These are phyloP conservation scores for Osmanthus fragrans DNA, from an alignment of 257 asterid species.

Conservation along the genomic window DNA sequence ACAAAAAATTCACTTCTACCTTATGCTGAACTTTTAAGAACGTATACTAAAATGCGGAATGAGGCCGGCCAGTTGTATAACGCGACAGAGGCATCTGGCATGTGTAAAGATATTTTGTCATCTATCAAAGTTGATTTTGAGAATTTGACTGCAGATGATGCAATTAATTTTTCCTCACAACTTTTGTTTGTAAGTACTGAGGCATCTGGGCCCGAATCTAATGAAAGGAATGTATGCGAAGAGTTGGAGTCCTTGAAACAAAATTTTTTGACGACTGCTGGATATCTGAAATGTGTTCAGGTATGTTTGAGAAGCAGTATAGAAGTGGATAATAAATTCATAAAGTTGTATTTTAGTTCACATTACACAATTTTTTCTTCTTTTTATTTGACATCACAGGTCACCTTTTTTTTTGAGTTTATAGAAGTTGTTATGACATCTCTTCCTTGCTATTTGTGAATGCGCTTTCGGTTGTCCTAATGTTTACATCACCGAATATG, in stretches of 20 bases:
- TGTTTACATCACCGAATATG: constrained; percentile 28
- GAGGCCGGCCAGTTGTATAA: constrained; percentile 82
- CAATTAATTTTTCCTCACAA: constrained; percentile 73
- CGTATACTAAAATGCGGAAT: constrained; percentile 83
- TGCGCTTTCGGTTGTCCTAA: constrained; percentile 18
- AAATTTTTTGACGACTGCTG: constrained; percentile 84
- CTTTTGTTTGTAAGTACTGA: constrained; percentile 48
- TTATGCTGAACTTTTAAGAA: constrained; percentile 91
- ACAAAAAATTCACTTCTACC: constrained; percentile 81
- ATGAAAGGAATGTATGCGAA: constrained; percentile 53
- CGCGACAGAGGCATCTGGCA: constrained; percentile 65
- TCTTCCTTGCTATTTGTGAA: constrained; percentile 15
- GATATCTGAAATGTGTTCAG: constrained; percentile 97
- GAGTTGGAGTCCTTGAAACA: constrained; percentile 90
- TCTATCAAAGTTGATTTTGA: constrained; percentile 54
- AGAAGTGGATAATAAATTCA: constrained; percentile 8
- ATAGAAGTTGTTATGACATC: not conserved
- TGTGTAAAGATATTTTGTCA: constrained; percentile 57
- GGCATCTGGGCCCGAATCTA: constrained; percentile 52
- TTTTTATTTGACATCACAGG: not conserved
- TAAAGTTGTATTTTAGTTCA: not conserved
- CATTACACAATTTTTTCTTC: constrained; percentile 6
- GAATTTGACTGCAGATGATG: constrained; percentile 82
- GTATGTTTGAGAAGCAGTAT: constrained; percentile 37
- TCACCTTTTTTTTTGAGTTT: constrained; percentile 4